phyloP scores from a whole-genome alignment of 495 filamentous ascomycete species.

The Pseudevernia furfuracea region DNA sequence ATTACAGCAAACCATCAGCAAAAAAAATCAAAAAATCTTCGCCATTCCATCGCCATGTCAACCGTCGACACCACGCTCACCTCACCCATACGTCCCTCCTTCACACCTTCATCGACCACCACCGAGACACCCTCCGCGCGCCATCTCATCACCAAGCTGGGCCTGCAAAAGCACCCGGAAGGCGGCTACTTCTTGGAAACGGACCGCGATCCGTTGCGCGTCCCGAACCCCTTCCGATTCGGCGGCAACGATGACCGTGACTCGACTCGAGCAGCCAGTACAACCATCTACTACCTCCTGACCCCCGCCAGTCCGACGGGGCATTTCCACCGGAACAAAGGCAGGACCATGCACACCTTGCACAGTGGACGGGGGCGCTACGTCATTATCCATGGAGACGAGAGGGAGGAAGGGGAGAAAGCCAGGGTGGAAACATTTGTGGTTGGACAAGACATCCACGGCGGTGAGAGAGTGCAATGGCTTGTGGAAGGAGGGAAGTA shows the following conservation, averaged over 20 bases:
- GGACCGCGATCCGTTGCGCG: constrained; percentile 43
- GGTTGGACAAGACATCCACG: constrained; percentile 48
- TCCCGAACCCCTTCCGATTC: constrained; percentile 45
- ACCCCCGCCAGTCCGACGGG: constrained; percentile 49
- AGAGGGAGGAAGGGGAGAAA: constrained; percentile 31
- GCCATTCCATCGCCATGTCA: neutral
- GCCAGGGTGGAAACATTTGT: constrained; percentile 52
- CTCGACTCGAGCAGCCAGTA: constrained; percentile 38
- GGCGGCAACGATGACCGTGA: constrained; percentile 29
- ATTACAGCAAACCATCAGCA: neutral
- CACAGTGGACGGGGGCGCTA: constrained; percentile 54
- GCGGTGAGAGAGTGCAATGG: constrained; percentile 58
- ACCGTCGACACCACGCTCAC: neutral
- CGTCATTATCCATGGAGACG: constrained; percentile 51
- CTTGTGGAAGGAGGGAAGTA: constrained; percentile 59
- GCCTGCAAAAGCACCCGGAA: constrained; percentile 48
- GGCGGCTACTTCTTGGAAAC: constrained; percentile 60
- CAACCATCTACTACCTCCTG: constrained; percentile 56
- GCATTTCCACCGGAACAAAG: constrained; percentile 53
- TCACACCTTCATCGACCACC: constrained; percentile 19
- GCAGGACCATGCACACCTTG: constrained; percentile 53
- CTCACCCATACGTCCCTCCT: constrained; percentile 18
- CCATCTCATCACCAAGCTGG: constrained; percentile 38
- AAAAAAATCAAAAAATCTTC: no score
- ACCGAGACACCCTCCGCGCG: constrained; percentile 34